A percentile compares a stretch with the other conserved stretches of the same genome.
Conservation (phyloP, 208 protist genomes). For the Tritrichomonas foetus region DNA sequence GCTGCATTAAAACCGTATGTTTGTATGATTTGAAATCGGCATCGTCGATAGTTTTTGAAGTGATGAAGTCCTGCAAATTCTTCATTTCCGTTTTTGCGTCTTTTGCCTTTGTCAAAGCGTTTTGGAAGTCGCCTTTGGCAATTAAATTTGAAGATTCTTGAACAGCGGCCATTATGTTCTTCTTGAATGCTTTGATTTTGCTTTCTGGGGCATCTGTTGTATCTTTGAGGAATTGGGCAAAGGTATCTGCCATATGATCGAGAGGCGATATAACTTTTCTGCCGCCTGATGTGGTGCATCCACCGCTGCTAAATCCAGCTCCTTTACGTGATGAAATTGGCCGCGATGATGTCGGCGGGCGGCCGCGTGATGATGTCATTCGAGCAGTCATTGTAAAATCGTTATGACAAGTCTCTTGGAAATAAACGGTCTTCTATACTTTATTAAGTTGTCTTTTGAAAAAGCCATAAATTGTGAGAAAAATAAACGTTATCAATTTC, state of each 20-base stretch:
- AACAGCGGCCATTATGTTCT: constrained; percentile 6
- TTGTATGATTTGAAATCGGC: background rate
- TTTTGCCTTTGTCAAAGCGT: background rate
- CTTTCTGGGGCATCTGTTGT: background rate
- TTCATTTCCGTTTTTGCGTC: constrained; percentile 26
- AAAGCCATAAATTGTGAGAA: no score
- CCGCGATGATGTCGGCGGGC: background rate
- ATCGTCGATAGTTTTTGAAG: background rate
- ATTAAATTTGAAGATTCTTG: background rate
- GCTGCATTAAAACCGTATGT: constrained; percentile 37
- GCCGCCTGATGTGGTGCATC: background rate
- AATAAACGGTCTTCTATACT: no score
- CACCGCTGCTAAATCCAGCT: background rate
- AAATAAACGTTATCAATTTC: no score
- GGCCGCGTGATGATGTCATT: background rate
- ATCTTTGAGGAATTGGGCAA: constrained; percentile 34
- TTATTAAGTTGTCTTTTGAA: no score
- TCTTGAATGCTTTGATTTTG: constrained; percentile 14
- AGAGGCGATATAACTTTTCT: constrained; percentile 35
- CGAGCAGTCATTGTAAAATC: background rate
- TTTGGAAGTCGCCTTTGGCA: background rate
- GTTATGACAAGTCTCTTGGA: no score
- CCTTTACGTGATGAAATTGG: constrained; percentile 31
- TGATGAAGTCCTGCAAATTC: constrained; percentile 13
- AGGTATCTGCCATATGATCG: background rate